A percentile compares a stretch with the other conserved stretches of the same genome.
Evolutionary conservation across 1,284 basidiomycete genomes (phyloP).

Genomic region (Pascua sp.): DNA sequence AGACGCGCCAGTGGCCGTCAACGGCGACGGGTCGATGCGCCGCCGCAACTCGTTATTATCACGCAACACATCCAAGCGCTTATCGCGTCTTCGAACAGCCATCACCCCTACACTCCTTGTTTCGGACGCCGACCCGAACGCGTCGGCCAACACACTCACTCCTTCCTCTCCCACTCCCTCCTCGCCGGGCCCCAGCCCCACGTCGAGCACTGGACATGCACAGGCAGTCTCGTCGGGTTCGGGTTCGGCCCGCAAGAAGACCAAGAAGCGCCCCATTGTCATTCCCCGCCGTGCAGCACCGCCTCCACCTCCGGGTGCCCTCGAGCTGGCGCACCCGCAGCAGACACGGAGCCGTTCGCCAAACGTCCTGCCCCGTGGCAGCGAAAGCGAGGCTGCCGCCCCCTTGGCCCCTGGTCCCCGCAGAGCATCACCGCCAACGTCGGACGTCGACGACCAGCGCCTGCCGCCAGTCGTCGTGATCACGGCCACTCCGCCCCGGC

Average conservation of each 20-base stretch:
- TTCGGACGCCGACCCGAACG: no score
- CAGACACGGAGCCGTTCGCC: conserved; percentile 5
- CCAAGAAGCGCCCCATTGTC: conserved; percentile 28
- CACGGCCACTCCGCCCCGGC: conserved; percentile 4
- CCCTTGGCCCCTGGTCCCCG: conserved; percentile 1
- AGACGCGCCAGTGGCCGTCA: conserved; percentile 26
- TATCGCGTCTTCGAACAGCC: conserved; percentile 8
- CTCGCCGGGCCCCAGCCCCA: not conserved
- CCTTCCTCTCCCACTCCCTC: not conserved
- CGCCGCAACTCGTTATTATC: not conserved
- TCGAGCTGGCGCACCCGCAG: conserved; percentile 1
- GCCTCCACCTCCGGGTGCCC: conserved; percentile 26
- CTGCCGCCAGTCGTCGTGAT: conserved; percentile 6
- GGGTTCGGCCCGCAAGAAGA: not conserved
- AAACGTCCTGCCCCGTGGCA: not conserved
- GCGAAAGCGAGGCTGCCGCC: not conserved
- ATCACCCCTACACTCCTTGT: conserved; percentile 1
- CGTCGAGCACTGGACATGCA: not conserved
- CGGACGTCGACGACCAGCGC: not conserved
- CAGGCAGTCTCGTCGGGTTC: not conserved
- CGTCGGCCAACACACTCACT: not conserved
- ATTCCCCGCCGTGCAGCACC: conserved; percentile 34
- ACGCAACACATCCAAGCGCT: conserved; percentile 1
- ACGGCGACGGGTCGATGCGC: conserved; percentile 19
- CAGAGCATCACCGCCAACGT: conserved; percentile 4